phyloP scores from a whole-genome alignment of 2,329 filamentous ascomycete genomes.

The Aschersonia sp. region DNA sequence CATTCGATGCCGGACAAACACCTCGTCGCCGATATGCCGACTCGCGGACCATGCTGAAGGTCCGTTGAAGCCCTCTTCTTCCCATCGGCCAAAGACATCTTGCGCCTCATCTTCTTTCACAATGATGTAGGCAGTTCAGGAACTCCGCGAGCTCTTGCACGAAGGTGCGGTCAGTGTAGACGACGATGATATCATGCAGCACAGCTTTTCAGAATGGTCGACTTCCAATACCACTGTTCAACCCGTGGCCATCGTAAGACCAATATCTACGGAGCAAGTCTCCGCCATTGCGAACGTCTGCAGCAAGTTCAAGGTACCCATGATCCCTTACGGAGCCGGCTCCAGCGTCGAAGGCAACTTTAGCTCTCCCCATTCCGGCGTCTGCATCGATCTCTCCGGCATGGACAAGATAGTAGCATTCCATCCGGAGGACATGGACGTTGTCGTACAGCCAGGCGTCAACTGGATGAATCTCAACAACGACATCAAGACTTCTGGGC shows the following conservation, averaged over 20 bases:
- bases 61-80: neutral
- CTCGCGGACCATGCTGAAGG: conserved; percentile 9
- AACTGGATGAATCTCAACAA: conserved; percentile 56
- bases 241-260: conserved; percentile 51
- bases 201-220: conserved; percentile 60
- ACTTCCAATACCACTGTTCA: conserved; percentile 49
- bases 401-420: conserved; percentile 54
- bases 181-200: conserved; percentile 44
- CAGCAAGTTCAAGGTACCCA: conserved; percentile 47
- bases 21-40: conserved; percentile 9
- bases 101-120: neutral
- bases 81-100: neutral
- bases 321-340: conserved; percentile 64
- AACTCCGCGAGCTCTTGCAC: conserved; percentile 19
- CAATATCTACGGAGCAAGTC: conserved; percentile 49
- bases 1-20: neutral
- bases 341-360: conserved; percentile 60
- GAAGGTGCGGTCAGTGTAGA: conserved; percentile 49
- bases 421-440: conserved; percentile 55
- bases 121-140: conserved; percentile 6
- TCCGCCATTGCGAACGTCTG: conserved; percentile 48
- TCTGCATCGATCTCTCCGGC: conserved; percentile 53
- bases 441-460: conserved; percentile 55
- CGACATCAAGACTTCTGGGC: conserved; percentile 42
- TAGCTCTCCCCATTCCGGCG: conserved; percentile 49